Percentiles rank a stretch among this genome's conserved stretches.
phyloP scores from a whole-genome alignment of 345 rosid genomes.

The Arabidopsis arenosa region DNA sequence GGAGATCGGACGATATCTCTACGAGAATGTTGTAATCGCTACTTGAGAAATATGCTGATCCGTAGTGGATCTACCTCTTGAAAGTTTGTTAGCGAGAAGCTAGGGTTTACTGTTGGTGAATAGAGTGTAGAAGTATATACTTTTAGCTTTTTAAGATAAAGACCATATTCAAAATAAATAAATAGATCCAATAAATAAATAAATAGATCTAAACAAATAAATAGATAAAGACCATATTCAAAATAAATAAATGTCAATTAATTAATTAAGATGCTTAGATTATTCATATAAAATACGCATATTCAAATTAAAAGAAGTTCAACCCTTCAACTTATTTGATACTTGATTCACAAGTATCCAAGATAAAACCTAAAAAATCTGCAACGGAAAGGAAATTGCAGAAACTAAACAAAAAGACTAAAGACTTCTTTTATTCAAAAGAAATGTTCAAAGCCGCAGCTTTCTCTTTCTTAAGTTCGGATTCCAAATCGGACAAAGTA shows the following conservation, averaged over 20 bases:
- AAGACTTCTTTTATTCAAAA: not conserved
- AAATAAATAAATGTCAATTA: no score
- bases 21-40: no score
- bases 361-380: not conserved
- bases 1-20: no score
- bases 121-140: not conserved
- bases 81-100: not conserved
- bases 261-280: not conserved
- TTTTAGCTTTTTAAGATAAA: not conserved
- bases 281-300: not conserved
- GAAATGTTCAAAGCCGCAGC: not conserved
- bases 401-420: not conserved
- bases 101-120: not conserved
- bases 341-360: no score
- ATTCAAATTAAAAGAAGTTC: no score
- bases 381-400: not conserved
- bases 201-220: no score
- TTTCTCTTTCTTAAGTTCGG: not conserved
- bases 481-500: slow-evolving; percentile 7
- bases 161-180: no score
- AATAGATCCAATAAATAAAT: no score
- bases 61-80: not conserved
- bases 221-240: no score
- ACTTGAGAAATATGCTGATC: no score
- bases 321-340: no score